Conservation (phyloP, 2,329 filamentous ascomycete genomes). For the Aspergillus floridensis region DNA sequence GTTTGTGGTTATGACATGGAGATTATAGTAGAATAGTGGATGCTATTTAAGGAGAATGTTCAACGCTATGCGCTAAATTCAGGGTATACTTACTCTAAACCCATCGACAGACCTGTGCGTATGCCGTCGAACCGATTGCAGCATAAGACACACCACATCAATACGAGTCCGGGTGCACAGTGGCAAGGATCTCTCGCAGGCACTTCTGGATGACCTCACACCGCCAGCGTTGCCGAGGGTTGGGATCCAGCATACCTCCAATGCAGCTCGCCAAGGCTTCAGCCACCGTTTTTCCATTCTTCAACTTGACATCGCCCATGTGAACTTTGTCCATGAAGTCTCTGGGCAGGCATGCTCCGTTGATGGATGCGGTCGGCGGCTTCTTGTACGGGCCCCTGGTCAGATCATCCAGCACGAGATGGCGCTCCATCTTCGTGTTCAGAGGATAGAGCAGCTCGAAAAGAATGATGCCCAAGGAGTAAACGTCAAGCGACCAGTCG, state of each 20-base stretch:
- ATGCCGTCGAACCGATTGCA: not conserved
- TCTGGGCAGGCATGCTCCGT: constrained; percentile 29
- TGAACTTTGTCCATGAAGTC: constrained; percentile 42
- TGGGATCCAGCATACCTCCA: constrained; percentile 41
- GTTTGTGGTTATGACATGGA: no score
- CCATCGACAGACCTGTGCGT: not conserved
- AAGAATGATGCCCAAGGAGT: constrained; percentile 60
- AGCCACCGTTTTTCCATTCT: constrained; percentile 29
- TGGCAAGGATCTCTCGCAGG: constrained; percentile 31
- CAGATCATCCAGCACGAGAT: constrained; percentile 42
- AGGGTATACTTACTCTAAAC: no score
- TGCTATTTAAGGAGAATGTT: no score
- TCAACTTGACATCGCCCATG: constrained; percentile 25
- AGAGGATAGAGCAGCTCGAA: constrained; percentile 62
- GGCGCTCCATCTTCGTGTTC: constrained; percentile 49
- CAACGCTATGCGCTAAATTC: no score
- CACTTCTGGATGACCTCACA: constrained; percentile 36
- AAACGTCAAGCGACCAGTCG: constrained; percentile 59
- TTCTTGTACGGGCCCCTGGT: constrained; percentile 27
- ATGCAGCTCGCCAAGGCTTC: constrained; percentile 39
- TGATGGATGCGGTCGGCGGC: not conserved
- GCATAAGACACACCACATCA: not conserved
- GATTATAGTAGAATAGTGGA: no score
- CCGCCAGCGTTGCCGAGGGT: constrained; percentile 36
- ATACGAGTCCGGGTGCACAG: constrained; percentile 10